Base-by-base conservation (phyloP, 2,329 filamentous ascomycete genomes). In the Venturia asperata region DNA sequence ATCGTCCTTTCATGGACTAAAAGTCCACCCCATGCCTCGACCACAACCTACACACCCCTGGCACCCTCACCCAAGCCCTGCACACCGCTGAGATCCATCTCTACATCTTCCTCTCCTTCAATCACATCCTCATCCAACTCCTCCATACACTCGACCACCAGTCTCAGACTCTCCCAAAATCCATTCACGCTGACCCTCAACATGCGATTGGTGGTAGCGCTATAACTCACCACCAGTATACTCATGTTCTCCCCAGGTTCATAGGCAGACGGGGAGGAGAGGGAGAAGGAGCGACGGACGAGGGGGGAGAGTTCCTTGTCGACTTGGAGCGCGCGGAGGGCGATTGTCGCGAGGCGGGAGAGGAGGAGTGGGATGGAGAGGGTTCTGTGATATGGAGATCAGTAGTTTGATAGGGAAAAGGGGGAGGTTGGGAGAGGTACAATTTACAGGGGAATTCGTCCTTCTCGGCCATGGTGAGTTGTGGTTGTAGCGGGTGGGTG, bases 171-270 rank as follows among this genome's bases (percentile, higher is more conserved):
- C 72, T 97, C 93, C 82, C 97, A 92, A 76, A 97, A 97, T 11
- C 92, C 91, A 77, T 97, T 97, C 65, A 97, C 92, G 3, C 93
- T 90, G 2, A 99, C 94, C 56, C 94, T 87, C 66, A 99, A 82
- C 93, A 97, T 97, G 70, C 94, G 88, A 74, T 97, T 96, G 24
- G 94, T 97, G 0, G 91, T 91, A 1, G 94, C 94, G 64, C 82
- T 84, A 77, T 97, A 97, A 67, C 88, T 83, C 11, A 90, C 88
- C 67, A 83, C 81, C 61, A 97, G 80, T 5, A 92, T 77, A 49
- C 58, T 24, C 21, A 27, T 42, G 24, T 62, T 27, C 30, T 64
- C 42, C 41, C 42, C 37, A 45, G n/a, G n/a, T 61, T 41, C 39
- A 71, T 17, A 61, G 49, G n/a, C 43, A 41, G 67, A 65, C 52